A percentile compares a stretch with the other conserved stretches of the same genome.
Evolutionary conservation across 208 protist genomes (phyloP).

Genomic region (Naegleria fowleri): DNA sequence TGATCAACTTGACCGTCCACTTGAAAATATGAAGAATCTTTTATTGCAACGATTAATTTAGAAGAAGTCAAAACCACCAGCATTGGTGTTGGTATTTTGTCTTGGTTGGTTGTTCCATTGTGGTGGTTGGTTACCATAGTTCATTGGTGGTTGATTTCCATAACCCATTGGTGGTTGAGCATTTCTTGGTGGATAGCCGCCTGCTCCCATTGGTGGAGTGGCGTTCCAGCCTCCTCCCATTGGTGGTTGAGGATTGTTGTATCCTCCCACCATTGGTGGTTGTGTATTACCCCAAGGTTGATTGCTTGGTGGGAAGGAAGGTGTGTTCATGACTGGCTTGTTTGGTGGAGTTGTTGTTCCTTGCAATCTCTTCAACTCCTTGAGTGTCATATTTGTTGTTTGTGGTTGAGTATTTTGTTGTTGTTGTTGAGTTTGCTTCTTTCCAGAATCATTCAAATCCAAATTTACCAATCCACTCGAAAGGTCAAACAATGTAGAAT

Average conservation of each 20-base stretch:
- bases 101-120: background rate
- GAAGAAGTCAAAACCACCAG: background rate
- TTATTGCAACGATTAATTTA: background rate
- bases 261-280: background rate
- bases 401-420: background rate
- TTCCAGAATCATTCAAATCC: background rate
- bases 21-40: no score
- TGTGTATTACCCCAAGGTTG: background rate
- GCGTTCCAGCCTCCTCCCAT: background rate
- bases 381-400: background rate
- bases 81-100: background rate
- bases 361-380: conserved; percentile 2
- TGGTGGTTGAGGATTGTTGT: background rate
- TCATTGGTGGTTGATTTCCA: background rate
- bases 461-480: background rate
- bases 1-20: no score
- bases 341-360: background rate
- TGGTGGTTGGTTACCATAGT: background rate
- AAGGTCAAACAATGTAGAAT: conserved; percentile 1
- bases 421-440: background rate
- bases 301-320: background rate
- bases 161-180: background rate
- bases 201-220: background rate
- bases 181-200: background rate
- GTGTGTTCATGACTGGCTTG: background rate